Percentiles rank a stretch among this genome's conserved stretches.
Conservation (phyloP, 345 rosid species). For the Dipteronia dyeriana region DNA sequence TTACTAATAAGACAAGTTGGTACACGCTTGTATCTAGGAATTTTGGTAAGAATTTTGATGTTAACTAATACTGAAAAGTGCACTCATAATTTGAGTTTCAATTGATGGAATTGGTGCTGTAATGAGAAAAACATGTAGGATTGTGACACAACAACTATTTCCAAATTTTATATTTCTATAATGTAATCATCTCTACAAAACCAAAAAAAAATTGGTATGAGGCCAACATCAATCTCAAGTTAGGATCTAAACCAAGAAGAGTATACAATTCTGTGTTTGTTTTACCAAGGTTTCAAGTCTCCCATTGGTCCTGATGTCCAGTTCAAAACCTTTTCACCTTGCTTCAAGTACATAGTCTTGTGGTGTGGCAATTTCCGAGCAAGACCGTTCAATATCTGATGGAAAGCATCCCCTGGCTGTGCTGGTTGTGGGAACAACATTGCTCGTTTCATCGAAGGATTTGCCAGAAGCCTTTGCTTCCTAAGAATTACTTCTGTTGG, state of each 20-base stretch:
- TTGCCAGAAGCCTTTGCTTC: conserved; percentile 90
- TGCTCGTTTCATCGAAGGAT: conserved; percentile 91
- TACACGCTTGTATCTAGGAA: too few relatives aligned
- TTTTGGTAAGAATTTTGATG: too few relatives aligned
- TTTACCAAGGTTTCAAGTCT: conserved; percentile 90
- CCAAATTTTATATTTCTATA: not conserved
- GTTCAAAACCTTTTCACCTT: conserved; percentile 59
- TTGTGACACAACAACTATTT: not conserved
- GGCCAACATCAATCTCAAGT: not conserved
- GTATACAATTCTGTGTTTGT: not conserved
- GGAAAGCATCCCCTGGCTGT: conserved; percentile 90
- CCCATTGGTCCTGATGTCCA: conserved; percentile 90
- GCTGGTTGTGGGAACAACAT: conserved; percentile 97
- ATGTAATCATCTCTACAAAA: conserved; percentile 26
- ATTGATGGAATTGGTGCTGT: too few relatives aligned
- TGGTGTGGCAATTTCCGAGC: conserved; percentile 86
- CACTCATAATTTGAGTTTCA: too few relatives aligned
- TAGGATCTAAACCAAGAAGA: conserved; percentile 3
- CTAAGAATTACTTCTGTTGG: conserved; percentile 74
- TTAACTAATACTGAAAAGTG: too few relatives aligned
- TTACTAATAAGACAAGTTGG: too few relatives aligned
- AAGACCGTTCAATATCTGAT: conserved; percentile 86
- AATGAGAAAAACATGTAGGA: not conserved
- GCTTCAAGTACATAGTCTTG: conserved; percentile 50
- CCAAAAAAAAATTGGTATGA: not conserved